Base-by-base conservation (phyloP, 2,329 filamentous ascomycete species). In the Hirsutella thompsonii region DNA sequence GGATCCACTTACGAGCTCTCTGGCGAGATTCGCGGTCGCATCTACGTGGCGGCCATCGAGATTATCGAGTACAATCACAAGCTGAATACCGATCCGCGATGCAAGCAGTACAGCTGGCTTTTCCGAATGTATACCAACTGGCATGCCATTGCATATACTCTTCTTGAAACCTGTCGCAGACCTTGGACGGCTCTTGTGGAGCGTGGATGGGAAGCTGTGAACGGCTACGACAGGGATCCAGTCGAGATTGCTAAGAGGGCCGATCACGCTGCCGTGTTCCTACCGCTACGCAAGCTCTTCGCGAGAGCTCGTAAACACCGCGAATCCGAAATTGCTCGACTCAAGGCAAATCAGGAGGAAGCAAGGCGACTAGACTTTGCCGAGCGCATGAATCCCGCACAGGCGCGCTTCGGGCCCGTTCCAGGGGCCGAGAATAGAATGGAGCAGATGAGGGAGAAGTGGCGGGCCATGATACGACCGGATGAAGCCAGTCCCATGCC, bases 1-100 rank as follows among this genome's bases (percentile, higher is more conserved):
- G 72, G 76, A 20, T 67, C 70, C 9, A 69, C 68, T n/a, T 59
- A 66, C 8, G 68, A 67, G 20, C 64, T 83, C 8, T 72, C 76
- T 0, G 68, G 74, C 38, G 78, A 79, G 37, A 74, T 76, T 8
- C 75, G 77, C 42, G 74, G 86, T 46, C 78, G 78, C 43, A 66
- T 89, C 1, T 84, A 87, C 54, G 62, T 80, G 20, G 82, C 80
- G 0, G 79, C 81, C 2, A 70, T 89, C 20, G 83, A 89, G 51
- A 77, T 88, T 20, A 71, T 87, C 37, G 83, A 89, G 56, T 61
- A 83, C 53, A 74, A 74, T 16, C 66, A 79, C 38, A 66, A 83
- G 1, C 62, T 88, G 13, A 76, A 82, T 49, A 74, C 69, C 0
- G 79, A 86, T 35, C 51, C 55, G 6, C 57, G 64, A 6, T 65